These are phyloP conservation scores for Fragaria nilgerrensis DNA, from an alignment of 306 rosid species.

Conservation along the genomic window DNA sequence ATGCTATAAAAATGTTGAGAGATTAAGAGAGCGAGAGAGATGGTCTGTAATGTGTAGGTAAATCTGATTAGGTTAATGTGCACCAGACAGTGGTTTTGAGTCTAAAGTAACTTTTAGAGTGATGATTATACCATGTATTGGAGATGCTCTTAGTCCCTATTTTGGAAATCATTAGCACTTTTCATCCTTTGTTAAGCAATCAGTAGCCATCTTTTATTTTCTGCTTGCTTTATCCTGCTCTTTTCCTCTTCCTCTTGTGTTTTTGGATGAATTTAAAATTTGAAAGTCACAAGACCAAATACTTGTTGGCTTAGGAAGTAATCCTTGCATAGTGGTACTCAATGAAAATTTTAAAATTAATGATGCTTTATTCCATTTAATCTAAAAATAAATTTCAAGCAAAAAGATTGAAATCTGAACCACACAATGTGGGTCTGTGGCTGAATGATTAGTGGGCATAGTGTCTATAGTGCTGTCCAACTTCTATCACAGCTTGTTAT, in stretches of 20 bases:
- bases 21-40: slow-evolving; percentile 8
- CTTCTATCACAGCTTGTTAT: neutral
- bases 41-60: slow-evolving; percentile 29
- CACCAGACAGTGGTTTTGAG: slow-evolving; percentile 12
- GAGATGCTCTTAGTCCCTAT: slow-evolving; percentile 52
- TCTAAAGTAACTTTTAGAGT: slow-evolving; percentile 65
- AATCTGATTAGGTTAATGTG: slow-evolving; percentile 14
- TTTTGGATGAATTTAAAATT: slow-evolving; percentile 4
- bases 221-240: slow-evolving; percentile 13
- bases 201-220: slow-evolving; percentile 28
- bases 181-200: slow-evolving; percentile 50
- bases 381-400: neutral
- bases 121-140: slow-evolving; percentile 57
- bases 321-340: neutral
- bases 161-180: slow-evolving; percentile 54
- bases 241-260: neutral
- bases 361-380: neutral
- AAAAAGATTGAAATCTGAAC: neutral
- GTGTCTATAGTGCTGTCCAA: neutral
- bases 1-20: slow-evolving; percentile 30
- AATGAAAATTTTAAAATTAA: neutral
- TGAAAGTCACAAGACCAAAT: neutral
- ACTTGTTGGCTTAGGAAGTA: neutral
- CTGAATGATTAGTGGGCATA: neutral
- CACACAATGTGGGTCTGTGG: neutral